phyloP scores from a whole-genome alignment of 1,139 yeast species.

The Saccharomyces hybrid region DNA sequence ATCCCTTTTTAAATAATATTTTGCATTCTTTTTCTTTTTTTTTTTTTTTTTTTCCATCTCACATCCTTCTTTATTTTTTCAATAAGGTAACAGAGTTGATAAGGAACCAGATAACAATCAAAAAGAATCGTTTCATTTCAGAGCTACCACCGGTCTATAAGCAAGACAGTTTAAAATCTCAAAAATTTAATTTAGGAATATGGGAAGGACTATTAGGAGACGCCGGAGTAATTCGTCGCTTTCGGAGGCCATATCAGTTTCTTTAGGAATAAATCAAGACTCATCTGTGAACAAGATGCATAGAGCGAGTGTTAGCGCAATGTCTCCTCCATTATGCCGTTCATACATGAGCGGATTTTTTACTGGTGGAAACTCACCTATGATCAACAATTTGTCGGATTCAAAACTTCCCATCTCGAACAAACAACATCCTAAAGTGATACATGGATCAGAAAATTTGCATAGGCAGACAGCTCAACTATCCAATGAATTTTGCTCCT shows the following conservation, averaged over 20 bases:
- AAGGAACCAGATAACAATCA: neutral
- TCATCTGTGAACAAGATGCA: neutral
- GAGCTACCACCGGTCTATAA: neutral
- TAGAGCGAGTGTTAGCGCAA: neutral
- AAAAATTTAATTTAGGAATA: neutral
- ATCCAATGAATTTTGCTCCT: conserved; percentile 27
- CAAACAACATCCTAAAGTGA: conserved; percentile 16
- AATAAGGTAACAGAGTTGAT: neutral
- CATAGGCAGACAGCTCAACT: conserved; percentile 34
- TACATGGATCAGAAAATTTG: conserved; percentile 24
- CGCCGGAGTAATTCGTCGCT: conserved; percentile 9
- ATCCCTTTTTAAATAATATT: neutral
- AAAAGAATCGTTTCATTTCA: neutral
- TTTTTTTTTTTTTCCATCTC: neutral
- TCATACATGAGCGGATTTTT: conserved; percentile 31
- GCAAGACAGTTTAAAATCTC: neutral
- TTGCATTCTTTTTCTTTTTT: neutral
- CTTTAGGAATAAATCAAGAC: conserved; percentile 23
- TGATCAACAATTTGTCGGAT: conserved; percentile 4
- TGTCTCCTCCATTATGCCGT: conserved; percentile 22
- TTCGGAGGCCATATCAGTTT: conserved; percentile 27
- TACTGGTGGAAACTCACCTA: conserved; percentile 8
- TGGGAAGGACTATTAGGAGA: neutral
- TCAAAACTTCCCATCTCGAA: conserved; percentile 7
- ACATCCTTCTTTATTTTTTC: neutral